Base-by-base conservation (phyloP, 441 rosid genomes). In the Gossypium gossypioides region DNA sequence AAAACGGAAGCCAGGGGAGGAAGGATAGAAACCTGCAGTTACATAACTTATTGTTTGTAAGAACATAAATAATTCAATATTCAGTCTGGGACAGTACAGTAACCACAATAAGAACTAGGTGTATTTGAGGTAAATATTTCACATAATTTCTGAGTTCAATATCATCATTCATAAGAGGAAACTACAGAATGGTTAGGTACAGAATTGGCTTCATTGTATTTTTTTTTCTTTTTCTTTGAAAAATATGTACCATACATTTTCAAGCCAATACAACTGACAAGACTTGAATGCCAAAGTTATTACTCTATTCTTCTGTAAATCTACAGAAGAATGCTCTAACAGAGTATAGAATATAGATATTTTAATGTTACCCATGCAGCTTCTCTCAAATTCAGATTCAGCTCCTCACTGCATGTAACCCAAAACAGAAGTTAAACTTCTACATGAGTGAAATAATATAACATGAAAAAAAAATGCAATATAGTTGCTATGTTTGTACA, bases 21-120 rank as follows among this genome's bases (percentile, higher is more conserved):
- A 81, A 94, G 99, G 87, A 94, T 87, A 21, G 99, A 94, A 66
- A 94, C 97, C 99, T 94, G 90, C 80, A 76, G 84, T 75, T 55
- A 81, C 22, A 74, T 18, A 13, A 42, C 74, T 42, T 66, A 72
- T 56, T 63, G 56, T 22, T 71, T 52, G 52, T 46, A 18, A 44
- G 40, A 63, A 71, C 3, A 52, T 21, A 75, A 63, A 58, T 32
- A 13, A 50, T 75, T 40, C 57, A 60, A 61, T 24, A 62, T 57
- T 64, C 27, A 34, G 58, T 50, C 58, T 15, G 46, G 6, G 44
- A n/a, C 58, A 51, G 25, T n/a, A 25, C 58, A 18, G 9, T 4
- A 50, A 51, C 15, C n/a, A 7, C 59, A 27, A 68, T 15, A 40
- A 46, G n/a, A 44, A 67, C 55, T 22, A 22, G 21, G 70, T 22